Base-by-base conservation (phyloP, 129 eudicot species). In the Arctium minus region DNA sequence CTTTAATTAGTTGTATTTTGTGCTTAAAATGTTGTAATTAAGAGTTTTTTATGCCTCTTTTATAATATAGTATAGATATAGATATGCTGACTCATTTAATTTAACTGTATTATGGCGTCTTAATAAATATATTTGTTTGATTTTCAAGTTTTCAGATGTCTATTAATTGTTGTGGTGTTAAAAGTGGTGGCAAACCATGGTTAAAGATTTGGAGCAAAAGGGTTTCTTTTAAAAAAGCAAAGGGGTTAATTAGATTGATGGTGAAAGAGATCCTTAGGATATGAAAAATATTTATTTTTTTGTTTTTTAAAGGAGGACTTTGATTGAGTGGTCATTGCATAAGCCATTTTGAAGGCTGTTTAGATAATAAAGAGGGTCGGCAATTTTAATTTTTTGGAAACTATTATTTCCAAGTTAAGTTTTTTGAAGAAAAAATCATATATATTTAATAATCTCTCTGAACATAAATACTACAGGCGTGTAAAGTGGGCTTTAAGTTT, bases 161-260 rank as follows among this genome's bases (percentile, higher is more conserved):
- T 56, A 17, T 7, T 60, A 17, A 60, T 17, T 60, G 29, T 60
- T 5, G 1, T 0, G 1, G 64, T 32, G 83, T 46, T 12, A n/a
- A 68, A 53, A 38, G 31, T n/a, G 75, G 6, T 72, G 82, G 46
- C 44, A 67, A 22, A 60, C 77, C 30, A 30, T 40, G 62, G 44
- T 33, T 74, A 81, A 53, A 42, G 35, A 32, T 40, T 7, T 62
- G 53, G 48, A 65, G 37, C 70, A 65, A 60, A 44, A 10, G 69
- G 29, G 12, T 68, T 44, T 68, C 76, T 75, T 68, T 82, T 60
- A 15, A n/a, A 46, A 76, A 56, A 56, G 79, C 9, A 22, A 38
- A 48, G 35, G 84, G 83, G 35, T 33, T 37, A 37, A 35, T 72
- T 44, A 50, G 33, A 68, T 36, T 75, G 77, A 75, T 44, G 75